Conservation (phyloP, 2,329 filamentous ascomycete species). For the Cladosporium sp. region DNA sequence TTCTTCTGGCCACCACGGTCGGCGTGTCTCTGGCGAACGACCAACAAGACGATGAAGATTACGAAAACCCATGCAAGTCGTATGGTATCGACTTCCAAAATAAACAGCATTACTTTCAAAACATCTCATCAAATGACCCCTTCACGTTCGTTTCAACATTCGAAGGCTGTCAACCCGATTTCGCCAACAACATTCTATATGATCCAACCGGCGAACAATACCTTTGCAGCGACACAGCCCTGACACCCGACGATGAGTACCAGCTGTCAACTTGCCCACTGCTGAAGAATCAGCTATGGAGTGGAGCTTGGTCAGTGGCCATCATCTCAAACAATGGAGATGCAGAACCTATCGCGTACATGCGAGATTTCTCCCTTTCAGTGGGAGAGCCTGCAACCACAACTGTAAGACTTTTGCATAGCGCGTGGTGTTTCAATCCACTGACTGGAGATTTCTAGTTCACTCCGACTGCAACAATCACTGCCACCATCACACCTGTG, state of each 20-base stretch:
- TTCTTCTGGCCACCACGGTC: background rate
- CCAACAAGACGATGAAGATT: background rate
- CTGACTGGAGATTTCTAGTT: background rate
- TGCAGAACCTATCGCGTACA: conserved; percentile 40
- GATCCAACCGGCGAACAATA: conserved; percentile 37
- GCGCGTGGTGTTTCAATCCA: conserved; percentile 4
- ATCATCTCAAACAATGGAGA: conserved; percentile 41
- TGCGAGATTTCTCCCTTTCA: conserved; percentile 21
- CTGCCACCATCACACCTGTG: conserved; percentile 18
- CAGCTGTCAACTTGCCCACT: conserved; percentile 25
- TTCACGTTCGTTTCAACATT: conserved; percentile 44
- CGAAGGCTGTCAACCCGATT: conserved; percentile 37
- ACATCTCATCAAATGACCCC: conserved; percentile 34
- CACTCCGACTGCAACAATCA: conserved; percentile 22
- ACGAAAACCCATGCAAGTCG: conserved; percentile 21
- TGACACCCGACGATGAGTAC: conserved; percentile 28
- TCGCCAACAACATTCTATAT: conserved; percentile 39
- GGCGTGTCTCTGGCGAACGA: background rate
- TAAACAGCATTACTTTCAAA: conserved; percentile 42
- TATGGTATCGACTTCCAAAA: conserved; percentile 39
- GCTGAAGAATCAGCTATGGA: conserved; percentile 38
- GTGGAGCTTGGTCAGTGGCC: conserved; percentile 41
- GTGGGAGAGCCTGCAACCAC: conserved; percentile 33
- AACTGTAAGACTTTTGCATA: conserved; percentile 17
- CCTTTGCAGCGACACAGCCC: conserved; percentile 37